These are phyloP conservation scores for Ophidiomyces ophidiicola DNA, from an alignment of 2,329 filamentous ascomycete genomes.

Conservation along the genomic window DNA sequence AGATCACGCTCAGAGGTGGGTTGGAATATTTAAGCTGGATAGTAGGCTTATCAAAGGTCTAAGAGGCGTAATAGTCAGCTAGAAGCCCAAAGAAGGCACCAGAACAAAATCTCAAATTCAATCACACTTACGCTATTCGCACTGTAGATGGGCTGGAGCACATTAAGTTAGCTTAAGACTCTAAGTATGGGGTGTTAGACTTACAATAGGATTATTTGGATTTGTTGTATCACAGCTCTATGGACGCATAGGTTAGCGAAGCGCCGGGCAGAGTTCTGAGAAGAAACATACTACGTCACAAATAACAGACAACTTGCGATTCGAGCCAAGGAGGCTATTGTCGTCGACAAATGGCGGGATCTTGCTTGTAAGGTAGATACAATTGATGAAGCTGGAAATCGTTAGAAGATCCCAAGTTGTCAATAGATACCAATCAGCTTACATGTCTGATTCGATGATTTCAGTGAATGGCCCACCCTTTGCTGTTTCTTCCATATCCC, in stretches of 20 bases:
- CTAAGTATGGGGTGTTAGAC: slow-evolving; percentile 1
- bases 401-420: slow-evolving; percentile 14
- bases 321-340: slow-evolving; percentile 53
- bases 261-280: neutral
- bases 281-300: slow-evolving; percentile 52
- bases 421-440: slow-evolving; percentile 15
- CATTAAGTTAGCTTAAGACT: slow-evolving; percentile 3
- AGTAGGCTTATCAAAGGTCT: slow-evolving; percentile 75
- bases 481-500: slow-evolving; percentile 71
- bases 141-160: slow-evolving; percentile 55
- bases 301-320: slow-evolving; percentile 64
- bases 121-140: slow-evolving; percentile 48
- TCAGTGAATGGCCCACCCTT: slow-evolving; percentile 66
- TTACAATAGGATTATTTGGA: slow-evolving; percentile 36
- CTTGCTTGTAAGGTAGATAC: slow-evolving; percentile 70
- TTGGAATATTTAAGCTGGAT: slow-evolving; percentile 53
- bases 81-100: neutral
- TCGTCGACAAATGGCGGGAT: slow-evolving; percentile 72
- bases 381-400: slow-evolving; percentile 65
- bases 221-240: slow-evolving; percentile 32
- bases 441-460: slow-evolving; percentile 52
- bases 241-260: neutral
- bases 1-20: slow-evolving; percentile 64
- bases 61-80: slow-evolving; percentile 1
- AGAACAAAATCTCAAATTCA: too few species aligned